Base-by-base conservation (phyloP, 2,329 filamentous ascomycete genomes). In the Arthrobotrys sinensis region DNA sequence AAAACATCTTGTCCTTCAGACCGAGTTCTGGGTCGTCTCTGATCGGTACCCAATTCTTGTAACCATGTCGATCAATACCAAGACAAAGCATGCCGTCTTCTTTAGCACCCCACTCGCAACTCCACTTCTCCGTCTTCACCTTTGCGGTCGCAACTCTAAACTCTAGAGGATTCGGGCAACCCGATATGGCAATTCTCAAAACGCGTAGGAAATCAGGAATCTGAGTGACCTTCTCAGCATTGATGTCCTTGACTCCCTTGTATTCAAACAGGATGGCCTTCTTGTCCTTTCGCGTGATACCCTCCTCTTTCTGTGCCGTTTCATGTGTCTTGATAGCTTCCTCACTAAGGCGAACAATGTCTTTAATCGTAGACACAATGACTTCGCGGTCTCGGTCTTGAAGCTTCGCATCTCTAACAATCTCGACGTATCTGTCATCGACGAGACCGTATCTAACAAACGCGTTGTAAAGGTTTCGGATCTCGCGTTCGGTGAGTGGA, bases 81-180 rank as follows among this genome's bases (percentile, higher is more conserved):
- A 98, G 90, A 70, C 96, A 92, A 57, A 99, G 90, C 96, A 99
- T 99, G 64, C 93, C 96, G 83, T 99, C 96, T 84, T 99, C 96
- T 79, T 92, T 91, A 1, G 93, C 90, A 64, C 94, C 94, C 96
- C 96, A 99, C 28, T 92, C 87, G 82, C 94, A 97, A 52, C 91
- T 93, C 85, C 98, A 99, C 82, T 81, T 81, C 65, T 93, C 92
- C 1, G 96, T 94, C 21, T 91, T 90, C 32, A 75, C 63, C 84
- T 99, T 99, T 11, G 96, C 96, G 83, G 98, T 95, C 0, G 93
- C 90, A 34, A 99, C 89, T 21, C 94, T 91, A 85, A 97, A 99
- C 53, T 89, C 91, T 81, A 88, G 90, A 85, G 90, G 92, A 82
- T 97, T 93, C 19, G 90, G 83, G 21, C 85, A 84, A 38, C 85